Percentiles rank a stretch among this genome's conserved stretches.
These are phyloP conservation scores for Colletotrichum sublineola DNA, from an alignment of 2,329 filamentous ascomycete genomes.

Conservation along the genomic window DNA sequence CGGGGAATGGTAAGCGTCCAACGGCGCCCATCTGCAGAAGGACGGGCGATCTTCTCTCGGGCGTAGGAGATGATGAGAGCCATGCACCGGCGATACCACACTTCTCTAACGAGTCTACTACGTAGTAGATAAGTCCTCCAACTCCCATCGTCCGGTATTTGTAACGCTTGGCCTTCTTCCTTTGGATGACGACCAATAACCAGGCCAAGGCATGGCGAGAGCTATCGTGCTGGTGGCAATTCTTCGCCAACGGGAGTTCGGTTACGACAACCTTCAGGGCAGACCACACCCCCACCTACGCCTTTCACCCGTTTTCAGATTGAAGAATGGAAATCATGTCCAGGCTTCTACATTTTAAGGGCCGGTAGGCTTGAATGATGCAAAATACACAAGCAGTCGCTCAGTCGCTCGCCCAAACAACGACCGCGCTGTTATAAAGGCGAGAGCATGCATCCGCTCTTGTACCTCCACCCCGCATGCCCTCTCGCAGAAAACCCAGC, in stretches of 20 bases:
- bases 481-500: constrained; percentile 1
- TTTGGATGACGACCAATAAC: not conserved
- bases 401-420: constrained; percentile 29
- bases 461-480: constrained; percentile 16
- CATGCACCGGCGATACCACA: constrained; percentile 8
- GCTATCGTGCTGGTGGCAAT: constrained; percentile 7
- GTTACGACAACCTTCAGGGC: not conserved
- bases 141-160: constrained; percentile 20
- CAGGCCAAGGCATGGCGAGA: constrained; percentile 16
- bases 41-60: constrained; percentile 24
- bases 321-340: not conserved
- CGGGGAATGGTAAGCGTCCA: constrained; percentile 15
- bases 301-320: not conserved
- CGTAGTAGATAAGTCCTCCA: not conserved
- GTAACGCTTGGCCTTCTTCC: constrained; percentile 21
- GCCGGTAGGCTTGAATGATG: not conserved
- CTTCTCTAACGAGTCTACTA: constrained; percentile 20
- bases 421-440: constrained; percentile 13
- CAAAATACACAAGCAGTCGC: constrained; percentile 8
- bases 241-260: constrained; percentile 14
- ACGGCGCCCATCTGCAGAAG: constrained; percentile 9
- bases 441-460: constrained; percentile 4
- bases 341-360: not conserved
- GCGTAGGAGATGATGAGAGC: constrained; percentile 22
- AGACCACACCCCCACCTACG: not conserved